Evolutionary conservation across 140 eudicot species (phyloP).

Genomic region (Ambrosia hybrid): DNA sequence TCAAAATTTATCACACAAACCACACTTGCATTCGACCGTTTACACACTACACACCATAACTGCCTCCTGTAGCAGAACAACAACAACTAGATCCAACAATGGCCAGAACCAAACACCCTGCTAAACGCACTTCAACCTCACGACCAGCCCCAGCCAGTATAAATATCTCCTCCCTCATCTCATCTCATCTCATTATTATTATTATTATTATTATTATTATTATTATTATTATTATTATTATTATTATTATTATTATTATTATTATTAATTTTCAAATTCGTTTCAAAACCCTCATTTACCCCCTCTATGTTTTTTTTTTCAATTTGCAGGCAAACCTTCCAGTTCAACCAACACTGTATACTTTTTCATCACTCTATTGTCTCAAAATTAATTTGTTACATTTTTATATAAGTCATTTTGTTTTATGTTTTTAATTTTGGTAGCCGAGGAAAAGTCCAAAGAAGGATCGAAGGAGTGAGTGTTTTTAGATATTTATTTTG

Average conservation of each 20-base stretch:
- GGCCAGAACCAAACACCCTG: slow-evolving; percentile 45
- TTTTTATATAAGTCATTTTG: not conserved
- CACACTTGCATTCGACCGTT: slow-evolving; percentile 24
- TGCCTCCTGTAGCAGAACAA: too few species aligned
- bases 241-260: not conserved
- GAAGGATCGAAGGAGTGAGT: not conserved
- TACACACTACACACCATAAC: not conserved
- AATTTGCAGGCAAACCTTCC: slow-evolving; percentile 18
- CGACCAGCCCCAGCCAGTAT: not conserved
- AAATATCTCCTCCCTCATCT: not conserved
- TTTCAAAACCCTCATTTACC: slow-evolving; percentile 23
- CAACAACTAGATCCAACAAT: slow-evolving; percentile 9
- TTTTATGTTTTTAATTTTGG: not conserved
- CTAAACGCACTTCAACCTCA: slow-evolving; percentile 28
- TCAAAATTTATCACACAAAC: slow-evolving; percentile 1
- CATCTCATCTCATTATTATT: not conserved
- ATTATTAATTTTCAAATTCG: not conserved
- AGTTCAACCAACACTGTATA: slow-evolving; percentile 24
- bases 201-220: too few species aligned
- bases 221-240: too few species aligned
- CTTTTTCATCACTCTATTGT: not conserved
- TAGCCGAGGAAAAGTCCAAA: not conserved
- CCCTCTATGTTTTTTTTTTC: too few species aligned
- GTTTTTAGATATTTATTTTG: not conserved
- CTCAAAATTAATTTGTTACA: not conserved